Conservation (phyloP, 179 eudicot species). For the Spergularia azorica region DNA sequence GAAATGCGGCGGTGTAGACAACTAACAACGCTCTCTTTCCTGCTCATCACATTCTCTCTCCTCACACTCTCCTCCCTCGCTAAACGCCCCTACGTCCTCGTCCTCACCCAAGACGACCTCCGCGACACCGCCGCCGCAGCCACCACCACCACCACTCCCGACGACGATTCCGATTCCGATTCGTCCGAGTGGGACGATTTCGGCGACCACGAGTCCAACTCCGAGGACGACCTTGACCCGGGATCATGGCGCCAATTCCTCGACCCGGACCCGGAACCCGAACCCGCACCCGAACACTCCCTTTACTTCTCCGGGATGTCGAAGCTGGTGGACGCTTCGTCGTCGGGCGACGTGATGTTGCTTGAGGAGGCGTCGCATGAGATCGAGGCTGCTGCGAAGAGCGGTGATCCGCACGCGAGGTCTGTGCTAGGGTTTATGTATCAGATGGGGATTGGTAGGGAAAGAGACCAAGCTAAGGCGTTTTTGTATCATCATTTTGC, state of each 20-base stretch:
- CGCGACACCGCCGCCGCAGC: slow-evolving; percentile 32
- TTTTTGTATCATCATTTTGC: slow-evolving; percentile 87
- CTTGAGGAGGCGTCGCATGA: slow-evolving; percentile 67
- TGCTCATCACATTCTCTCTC: slow-evolving; percentile 34
- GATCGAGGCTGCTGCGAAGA: slow-evolving; percentile 64
- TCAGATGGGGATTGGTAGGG: slow-evolving; percentile 64
- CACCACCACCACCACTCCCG: slow-evolving; percentile 21
- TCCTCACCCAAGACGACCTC: slow-evolving; percentile 84
- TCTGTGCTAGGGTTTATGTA: slow-evolving; percentile 80
- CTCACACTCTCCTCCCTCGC: slow-evolving; percentile 39
- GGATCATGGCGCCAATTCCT: slow-evolving; percentile 80
- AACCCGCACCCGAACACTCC: background rate
- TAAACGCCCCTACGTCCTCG: slow-evolving; percentile 63
- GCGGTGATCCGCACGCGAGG: slow-evolving; percentile 68
- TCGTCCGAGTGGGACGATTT: slow-evolving; percentile 62
- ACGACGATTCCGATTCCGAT: slow-evolving; percentile 26
- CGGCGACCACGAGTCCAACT: slow-evolving; percentile 50
- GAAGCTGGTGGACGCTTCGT: slow-evolving; percentile 53
- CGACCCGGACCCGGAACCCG: slow-evolving; percentile 10
- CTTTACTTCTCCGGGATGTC: slow-evolving; percentile 47
- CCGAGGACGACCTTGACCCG: slow-evolving; percentile 73
- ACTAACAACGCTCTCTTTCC: slow-evolving; percentile 26
- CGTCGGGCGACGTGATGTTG: slow-evolving; percentile 49
- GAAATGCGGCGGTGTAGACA: slow-evolving; percentile 23
- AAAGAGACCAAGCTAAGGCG: slow-evolving; percentile 61